phyloP scores from a whole-genome alignment of 495 filamentous ascomycete genomes.

The Hypoxylon fragiforme region DNA sequence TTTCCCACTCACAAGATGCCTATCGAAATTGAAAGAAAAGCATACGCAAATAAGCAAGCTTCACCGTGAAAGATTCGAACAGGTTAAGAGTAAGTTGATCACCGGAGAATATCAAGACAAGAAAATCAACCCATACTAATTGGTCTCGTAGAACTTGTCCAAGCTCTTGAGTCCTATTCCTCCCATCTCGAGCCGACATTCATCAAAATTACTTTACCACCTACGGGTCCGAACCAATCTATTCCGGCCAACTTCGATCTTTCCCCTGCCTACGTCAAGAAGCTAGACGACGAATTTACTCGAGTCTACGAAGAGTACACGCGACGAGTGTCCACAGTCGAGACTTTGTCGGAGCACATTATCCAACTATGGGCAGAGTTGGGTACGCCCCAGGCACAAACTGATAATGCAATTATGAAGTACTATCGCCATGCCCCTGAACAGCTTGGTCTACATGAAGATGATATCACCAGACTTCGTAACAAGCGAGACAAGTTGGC shows the following conservation, averaged over 20 bases:
- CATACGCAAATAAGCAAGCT: slow-evolving; percentile 74
- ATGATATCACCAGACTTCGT: slow-evolving; percentile 75
- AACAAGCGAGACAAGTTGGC: slow-evolving; percentile 76
- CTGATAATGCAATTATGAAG: slow-evolving; percentile 84
- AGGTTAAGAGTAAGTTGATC: slow-evolving; percentile 78
- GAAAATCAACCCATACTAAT: slow-evolving; percentile 18
- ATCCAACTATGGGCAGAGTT: slow-evolving; percentile 95
- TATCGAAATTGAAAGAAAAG: slow-evolving; percentile 82
- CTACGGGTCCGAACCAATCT: slow-evolving; percentile 72
- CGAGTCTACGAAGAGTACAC: slow-evolving; percentile 95
- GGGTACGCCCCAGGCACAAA: slow-evolving; percentile 87
- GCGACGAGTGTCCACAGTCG: slow-evolving; percentile 74
- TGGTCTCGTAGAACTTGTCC: slow-evolving; percentile 70
- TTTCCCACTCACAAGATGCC: slow-evolving; percentile 76
- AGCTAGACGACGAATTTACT: slow-evolving; percentile 86
- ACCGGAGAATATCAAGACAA: neutral
- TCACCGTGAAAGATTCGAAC: slow-evolving; percentile 87
- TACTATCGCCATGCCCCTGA: slow-evolving; percentile 87
- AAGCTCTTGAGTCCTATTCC: slow-evolving; percentile 92
- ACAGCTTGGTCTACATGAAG: slow-evolving; percentile 86
- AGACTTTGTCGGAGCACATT: slow-evolving; percentile 75
- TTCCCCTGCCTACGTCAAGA: slow-evolving; percentile 81
- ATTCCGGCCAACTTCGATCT: slow-evolving; percentile 83
- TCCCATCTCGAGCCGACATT: slow-evolving; percentile 89
- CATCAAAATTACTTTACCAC: slow-evolving; percentile 78